Evolutionary conservation across 2,329 filamentous ascomycete species (phyloP), one percentile per base, ranked within the genome.

Genomic region (Zarea fungicola): DNA sequence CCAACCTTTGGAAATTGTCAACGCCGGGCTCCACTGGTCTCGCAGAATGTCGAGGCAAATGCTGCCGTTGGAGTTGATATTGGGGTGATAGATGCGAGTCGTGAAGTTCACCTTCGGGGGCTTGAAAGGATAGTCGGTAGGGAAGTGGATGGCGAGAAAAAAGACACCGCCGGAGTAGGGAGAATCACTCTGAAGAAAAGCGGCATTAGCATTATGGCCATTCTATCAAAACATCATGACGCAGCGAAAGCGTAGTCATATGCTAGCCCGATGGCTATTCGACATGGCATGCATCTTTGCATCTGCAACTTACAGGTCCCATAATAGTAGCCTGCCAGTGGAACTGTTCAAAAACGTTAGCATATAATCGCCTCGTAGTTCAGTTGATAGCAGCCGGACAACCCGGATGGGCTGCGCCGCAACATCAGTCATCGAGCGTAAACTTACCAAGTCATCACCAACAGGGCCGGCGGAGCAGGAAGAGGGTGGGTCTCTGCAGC

Each of bases 321-420:
- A 99, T 99, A 70, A 99, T 99, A 46, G 93, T 99, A 65, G 93
- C 93, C 85, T 99, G 93, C 93, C 93, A 99, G 84, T 97, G 93
- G 69, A 99, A 99, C 92, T 99, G 62, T 62, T 50, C 2, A 32
- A 9, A 6, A 39, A 32, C 7, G 46, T 35, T 14, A 60, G 68
- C 51, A 66, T 59, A 42, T 18, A 41, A 21, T 55, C 19, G 18
- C 43, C 56, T 39, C 25, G 41, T 49, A 2, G 34, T 44, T 19
- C 23, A n/a, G 4, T 16, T 18, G 8, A n/a, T n/a, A 35, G 25
- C 35, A 29, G 18, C 36, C 21, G 18, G 19, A 14, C 37, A 39
- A 51, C 49, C 49, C 49, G 49, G 49, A 51, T 51, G 49, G 49
- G 18, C 39, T 41, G 28, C 25, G 42, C 48, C 61, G 57, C 51